Base-by-base conservation (phyloP, 2,329 filamentous ascomycete species). In the Beauveria bassiana region DNA sequence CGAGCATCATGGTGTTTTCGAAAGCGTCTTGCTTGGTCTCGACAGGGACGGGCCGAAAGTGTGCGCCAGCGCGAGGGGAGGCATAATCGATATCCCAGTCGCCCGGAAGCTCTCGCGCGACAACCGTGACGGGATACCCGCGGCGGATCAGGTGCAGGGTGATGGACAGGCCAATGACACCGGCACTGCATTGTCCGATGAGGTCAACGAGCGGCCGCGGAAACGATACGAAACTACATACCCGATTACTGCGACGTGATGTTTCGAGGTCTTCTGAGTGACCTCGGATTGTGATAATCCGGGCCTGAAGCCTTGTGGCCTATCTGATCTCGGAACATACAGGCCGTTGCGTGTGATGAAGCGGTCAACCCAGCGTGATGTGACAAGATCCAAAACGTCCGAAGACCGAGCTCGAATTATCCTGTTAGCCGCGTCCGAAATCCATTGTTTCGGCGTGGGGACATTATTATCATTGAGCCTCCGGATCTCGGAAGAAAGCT, bases 141-240 rank as follows among this genome's bases (percentile, higher is more conserved):
- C 53, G 45, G 10, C 47, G 61, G 4, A 18, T 45, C n/a, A 62
- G 38, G 28, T 62, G 53, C 46, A 62, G 40, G 8, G 54, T 28
- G 38, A 47, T 28, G 12, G 53, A 58, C 49, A 62, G 47, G 46
- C 54, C 61, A n/a, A 62, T 59, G 46, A 62, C 54, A n/a, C 61
- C 54, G 26, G 61, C 61, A 26, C 61, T 62, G 28, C 5, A 58
- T 22, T 12, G 24, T 12, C 47, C 46, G 46, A 14, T 8, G 4
- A 42, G 31, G 31, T 58, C 22, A 58, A 43, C 5, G 14, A n/a
- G 20, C 10, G 40, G 28, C 8, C 40, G 14, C n/a, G 18, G 9
- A 26, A 34, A 12, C 26, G 40, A 38, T 46, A 34, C n/a, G 42
- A 43, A 40, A 28, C 14, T 47, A 46, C 57, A 6, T 40, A 54